phyloP scores from a whole-genome alignment of 148 eudicot genomes.

The Diospyros kaki region DNA sequence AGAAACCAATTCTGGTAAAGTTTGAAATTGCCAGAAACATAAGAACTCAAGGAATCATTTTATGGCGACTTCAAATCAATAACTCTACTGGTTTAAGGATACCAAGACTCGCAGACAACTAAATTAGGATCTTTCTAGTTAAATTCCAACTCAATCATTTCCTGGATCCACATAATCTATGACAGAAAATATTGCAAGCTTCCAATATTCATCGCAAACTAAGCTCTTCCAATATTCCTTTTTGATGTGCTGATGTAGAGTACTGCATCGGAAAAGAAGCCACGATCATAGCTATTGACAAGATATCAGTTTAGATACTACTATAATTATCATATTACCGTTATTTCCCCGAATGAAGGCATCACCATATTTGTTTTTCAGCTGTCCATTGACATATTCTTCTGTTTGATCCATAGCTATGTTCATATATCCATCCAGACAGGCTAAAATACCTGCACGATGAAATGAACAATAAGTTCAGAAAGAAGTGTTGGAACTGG shows the following conservation, averaged over 20 bases:
- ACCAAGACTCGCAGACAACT: too few relatives aligned
- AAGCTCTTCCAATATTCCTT: constrained; percentile 52
- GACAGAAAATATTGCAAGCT: neutral
- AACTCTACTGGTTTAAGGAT: too few relatives aligned
- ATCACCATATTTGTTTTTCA: constrained; percentile 93
- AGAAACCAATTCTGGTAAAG: too few relatives aligned
- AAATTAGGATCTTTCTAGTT: neutral
- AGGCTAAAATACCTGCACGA: constrained; percentile 79
- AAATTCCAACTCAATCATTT: neutral
- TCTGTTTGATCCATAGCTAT: constrained; percentile 99
- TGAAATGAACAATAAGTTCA: too few relatives aligned
- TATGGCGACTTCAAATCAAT: too few relatives aligned
- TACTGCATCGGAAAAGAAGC: constrained; percentile 45
- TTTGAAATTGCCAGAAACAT: too few relatives aligned
- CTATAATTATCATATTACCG: constrained; percentile 32
- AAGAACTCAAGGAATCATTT: too few relatives aligned
- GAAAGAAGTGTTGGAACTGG: too few relatives aligned
- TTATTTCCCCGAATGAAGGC: constrained; percentile 97
- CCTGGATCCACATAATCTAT: neutral
- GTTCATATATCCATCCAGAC: constrained; percentile 97
- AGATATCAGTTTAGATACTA: neutral
- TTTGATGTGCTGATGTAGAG: constrained; percentile 93
- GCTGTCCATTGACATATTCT: constrained; percentile 93
- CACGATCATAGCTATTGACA: neutral
- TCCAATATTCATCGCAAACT: neutral